Base-by-base conservation (phyloP, 2,329 filamentous ascomycete genomes). In the Grosmannia penicillata region DNA sequence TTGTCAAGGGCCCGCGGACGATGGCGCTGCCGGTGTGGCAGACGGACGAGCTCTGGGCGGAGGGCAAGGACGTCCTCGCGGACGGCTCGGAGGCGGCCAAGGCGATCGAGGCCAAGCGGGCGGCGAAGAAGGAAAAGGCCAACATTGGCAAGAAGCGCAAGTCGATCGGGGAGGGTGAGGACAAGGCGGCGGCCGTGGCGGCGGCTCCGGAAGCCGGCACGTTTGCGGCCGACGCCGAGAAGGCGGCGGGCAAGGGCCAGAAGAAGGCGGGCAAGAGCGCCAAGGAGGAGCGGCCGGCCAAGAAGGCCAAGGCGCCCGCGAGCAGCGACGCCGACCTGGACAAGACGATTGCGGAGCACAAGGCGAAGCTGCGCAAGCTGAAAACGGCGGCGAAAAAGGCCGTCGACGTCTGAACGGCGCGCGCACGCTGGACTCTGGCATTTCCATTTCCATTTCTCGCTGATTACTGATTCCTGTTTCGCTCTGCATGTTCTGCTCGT, bases 11-110 rank as follows among this genome's bases (percentile, higher is more conserved):
- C 4, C 80, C 84, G 22, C 77, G 83, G 53, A 94, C 89, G 5
- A 80, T 78, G 44, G 82, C 89, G 8, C 68, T 98, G 52, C 91
- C 91, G n/a, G 78, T 98, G 54, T 98, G 86, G 83, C 64, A 94
- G 54, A 82, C 89, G 5, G 80, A 86, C 49, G 86, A 95, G 67
- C 68, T 98, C 46, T 98, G 91, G 86, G 60, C 67, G 14, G 82
- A 91, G 47, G 70, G 75, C 44, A 78, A 84, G 45, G 74, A 80
- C 52, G 75, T 94, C 7, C 63, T 91, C 26, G 62, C 68, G 46
- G 64, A 68, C 27, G 60, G 56, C 26, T 61, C 67, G 42, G 67
- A 66, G 48, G 53, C 63, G 49, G 55, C 59, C 19, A 66, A 65
- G 57, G 61, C 62, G 9, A 52, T 64, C 24, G 51, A 56, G 29